Conservation (phyloP, 1,139 yeast genomes). For the Torulaspora pretoriensis region DNA sequence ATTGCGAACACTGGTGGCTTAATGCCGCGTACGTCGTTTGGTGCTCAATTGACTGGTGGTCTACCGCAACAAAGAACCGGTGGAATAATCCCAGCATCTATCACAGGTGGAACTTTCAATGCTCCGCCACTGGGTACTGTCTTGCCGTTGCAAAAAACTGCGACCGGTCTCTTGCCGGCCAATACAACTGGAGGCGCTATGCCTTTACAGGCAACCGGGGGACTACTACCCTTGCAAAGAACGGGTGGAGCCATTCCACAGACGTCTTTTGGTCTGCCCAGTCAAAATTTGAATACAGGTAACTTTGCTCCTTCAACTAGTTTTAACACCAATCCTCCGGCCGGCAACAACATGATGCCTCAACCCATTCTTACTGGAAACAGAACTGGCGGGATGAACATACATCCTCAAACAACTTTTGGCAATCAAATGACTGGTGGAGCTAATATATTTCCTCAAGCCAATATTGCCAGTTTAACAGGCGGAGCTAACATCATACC, state of each 20-base stretch:
- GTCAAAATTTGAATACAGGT: constrained; percentile 6
- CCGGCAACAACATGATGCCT: constrained; percentile 10
- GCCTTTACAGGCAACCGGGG: constrained; percentile 25
- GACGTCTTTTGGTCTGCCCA: constrained; percentile 2
- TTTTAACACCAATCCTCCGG: constrained; percentile 9
- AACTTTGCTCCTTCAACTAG: constrained; percentile 19
- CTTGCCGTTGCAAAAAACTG: constrained; percentile 56
- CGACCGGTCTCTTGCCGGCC: constrained; percentile 40
- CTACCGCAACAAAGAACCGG: constrained; percentile 35
- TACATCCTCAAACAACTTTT: constrained; percentile 36
- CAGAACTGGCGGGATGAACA: constrained; percentile 11
- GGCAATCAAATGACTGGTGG: constrained; percentile 38
- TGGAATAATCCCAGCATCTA: constrained; percentile 43
- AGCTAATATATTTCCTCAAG: constrained; percentile 28
- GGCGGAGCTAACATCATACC: background rate
- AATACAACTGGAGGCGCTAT: constrained; percentile 39
- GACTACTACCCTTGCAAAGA: constrained; percentile 39
- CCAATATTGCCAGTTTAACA: constrained; percentile 8
- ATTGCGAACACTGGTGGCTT: constrained; percentile 30
- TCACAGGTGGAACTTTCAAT: constrained; percentile 46
- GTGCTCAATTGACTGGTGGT: constrained; percentile 32
- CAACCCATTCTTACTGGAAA: constrained; percentile 1
- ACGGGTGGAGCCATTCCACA: constrained; percentile 22
- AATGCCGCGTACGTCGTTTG: constrained; percentile 50
- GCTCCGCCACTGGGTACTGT: constrained; percentile 47